Evolutionary conservation across 1,284 basidiomycete genomes (phyloP), one percentile per base, ranked within the genome.

Genomic region (Cutaneotrichosporon mucoides): DNA sequence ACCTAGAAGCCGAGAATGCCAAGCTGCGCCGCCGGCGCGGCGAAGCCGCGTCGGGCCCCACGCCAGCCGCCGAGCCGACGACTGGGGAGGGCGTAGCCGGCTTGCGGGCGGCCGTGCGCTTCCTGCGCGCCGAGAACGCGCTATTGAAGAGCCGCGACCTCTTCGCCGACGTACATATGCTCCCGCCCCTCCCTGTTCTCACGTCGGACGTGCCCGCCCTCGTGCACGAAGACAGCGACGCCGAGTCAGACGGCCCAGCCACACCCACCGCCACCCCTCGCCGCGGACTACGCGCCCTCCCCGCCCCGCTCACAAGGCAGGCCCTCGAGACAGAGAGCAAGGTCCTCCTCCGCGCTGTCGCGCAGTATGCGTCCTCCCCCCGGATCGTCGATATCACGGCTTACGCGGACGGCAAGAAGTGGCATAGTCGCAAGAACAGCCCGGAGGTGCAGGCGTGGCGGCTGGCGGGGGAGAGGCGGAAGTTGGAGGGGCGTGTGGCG

Each of bases 91-190:
- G 95, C 87, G 85, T 98, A 68, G 90, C 95, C 54, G 88, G 88
- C n/a, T 83, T 98, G 16, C 88, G 90, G 46, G 86, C 88, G 3
- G 92, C 92, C 0, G 85, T 99, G 34, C 86, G 89, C 35, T 95
- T 89, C 84, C 81, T 99, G 36, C 86, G 93, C 15, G 85, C 83
- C 42, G 95, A 99, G 76, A 99, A 99, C 75, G 85, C 89, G 1
- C 89, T 89, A 73, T 85, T 99, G 74, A 94, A 90, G 73, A 88
- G 91, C 2, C 87, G 90, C 72, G 90, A 92, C 70, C 81, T 97
- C 0, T 84, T 94, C 64, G 83, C 84, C 57, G 89, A 92, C 68
- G 85, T 98, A 58, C 84, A 88, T 63, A 75, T 84, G 3, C 80
- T 98, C 0, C 89, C 87, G 9, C 79, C 81, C 0, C 82, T 94